Evolutionary conservation across 1,284 basidiomycete genomes (phyloP), one percentile per base, ranked within the genome.

Genomic region (Malassezia globosa): DNA sequence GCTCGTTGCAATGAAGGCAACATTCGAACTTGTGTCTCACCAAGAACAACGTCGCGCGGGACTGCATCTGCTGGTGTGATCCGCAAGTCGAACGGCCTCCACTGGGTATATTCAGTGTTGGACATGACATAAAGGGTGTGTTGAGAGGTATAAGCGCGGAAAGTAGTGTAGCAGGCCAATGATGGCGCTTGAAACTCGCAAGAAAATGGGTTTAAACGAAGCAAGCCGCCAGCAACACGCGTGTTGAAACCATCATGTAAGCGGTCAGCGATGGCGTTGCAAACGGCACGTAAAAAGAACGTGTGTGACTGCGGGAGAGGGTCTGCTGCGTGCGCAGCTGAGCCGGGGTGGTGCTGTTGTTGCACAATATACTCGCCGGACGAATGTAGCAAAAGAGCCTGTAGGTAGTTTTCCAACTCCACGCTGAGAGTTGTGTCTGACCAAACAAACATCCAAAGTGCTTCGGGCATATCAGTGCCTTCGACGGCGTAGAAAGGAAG

Each of bases 1-100:
- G 37, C 48, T 14, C 23, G 42, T 25, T 27, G 33, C 7, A 51
- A 31, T 23, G 48, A 24, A 2, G 48, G 48, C 1, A 51, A 14
- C 16, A 51, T 34, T 10, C 37, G 24, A 8, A 51, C 25, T 7
- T 3, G 19, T 24, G 27, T 35, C 7, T 41, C 42, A 1, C 36
- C 42, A 5, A 37, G 29, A 26, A 16, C 27, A 16, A 25, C 24
- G n/a, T 25, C 24, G 3, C 24, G 14, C 5, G 35, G 42, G 11
- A 27, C 18, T 3, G 31, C 26, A 19, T 43, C 42, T 10, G 23
- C 42, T 2, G 41, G 25, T n/a, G 23, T 18, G 13, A 29, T 33
- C 14, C 38, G 33, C 29, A 33, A 19, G 8, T 36, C 48, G 25
- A 51, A 26, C 3, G 19, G 42, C 29, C 14, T 31, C 48, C 48